Evolutionary conservation across 768 basidiomycete genomes (phyloP).

Genomic region (Leccinellum luteum): DNA sequence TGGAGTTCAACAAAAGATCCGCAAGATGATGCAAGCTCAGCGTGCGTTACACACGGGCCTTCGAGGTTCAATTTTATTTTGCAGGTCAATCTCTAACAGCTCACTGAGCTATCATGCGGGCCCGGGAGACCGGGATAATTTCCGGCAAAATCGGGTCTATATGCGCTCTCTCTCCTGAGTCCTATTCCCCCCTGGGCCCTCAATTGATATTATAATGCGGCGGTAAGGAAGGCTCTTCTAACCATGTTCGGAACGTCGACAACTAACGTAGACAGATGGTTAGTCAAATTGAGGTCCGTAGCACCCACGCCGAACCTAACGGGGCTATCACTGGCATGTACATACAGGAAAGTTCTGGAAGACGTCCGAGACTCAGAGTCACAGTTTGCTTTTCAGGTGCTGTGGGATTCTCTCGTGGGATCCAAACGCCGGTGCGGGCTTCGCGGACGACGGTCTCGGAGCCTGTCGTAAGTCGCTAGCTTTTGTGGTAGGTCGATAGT

Average conservation of each 20-base stretch:
- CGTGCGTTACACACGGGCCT: neutral
- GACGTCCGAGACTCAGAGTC: neutral
- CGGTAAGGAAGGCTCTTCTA: neutral
- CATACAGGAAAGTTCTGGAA: neutral
- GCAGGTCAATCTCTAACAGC: neutral
- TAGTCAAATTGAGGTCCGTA: neutral
- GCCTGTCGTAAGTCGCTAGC: constrained; percentile 1
- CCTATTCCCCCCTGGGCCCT: no score
- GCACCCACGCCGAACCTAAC: constrained; percentile 1
- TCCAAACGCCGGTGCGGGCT: constrained; percentile 7
- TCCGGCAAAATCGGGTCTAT: neutral
- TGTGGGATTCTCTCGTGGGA: neutral
- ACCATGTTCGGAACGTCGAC: neutral
- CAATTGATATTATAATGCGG: neutral
- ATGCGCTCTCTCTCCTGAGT: neutral
- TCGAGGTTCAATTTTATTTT: neutral
- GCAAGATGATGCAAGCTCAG: neutral
- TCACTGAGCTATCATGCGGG: neutral
- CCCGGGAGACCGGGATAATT: neutral
- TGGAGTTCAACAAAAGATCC: neutral
- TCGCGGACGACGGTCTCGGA: constrained; percentile 2
- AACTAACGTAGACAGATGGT: neutral
- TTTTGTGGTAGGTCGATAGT: neutral
- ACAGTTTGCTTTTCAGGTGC: neutral
- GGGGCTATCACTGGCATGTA: neutral